Evolutionary conservation across 106 monocot genomes (phyloP).

Genomic region (Chionographis japonica): DNA sequence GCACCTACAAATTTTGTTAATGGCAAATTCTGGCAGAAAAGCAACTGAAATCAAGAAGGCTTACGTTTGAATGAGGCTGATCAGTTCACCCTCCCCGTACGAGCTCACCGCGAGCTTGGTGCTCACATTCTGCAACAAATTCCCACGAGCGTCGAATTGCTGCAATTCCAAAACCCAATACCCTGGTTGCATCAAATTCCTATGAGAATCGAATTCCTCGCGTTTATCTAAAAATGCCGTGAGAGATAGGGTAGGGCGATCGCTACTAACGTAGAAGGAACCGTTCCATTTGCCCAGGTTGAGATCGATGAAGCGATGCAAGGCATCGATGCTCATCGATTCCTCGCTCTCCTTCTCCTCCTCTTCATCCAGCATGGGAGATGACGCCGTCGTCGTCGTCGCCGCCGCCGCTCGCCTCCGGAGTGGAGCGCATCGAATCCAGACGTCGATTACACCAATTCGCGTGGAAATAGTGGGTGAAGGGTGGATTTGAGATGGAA

Average conservation of each 20-base stretch:
- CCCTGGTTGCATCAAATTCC: background rate
- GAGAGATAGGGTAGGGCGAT: background rate
- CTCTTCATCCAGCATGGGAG: slow-evolving; percentile 15
- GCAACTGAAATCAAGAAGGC: background rate
- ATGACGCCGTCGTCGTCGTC: slow-evolving; percentile 10
- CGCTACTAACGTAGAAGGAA: slow-evolving; percentile 58
- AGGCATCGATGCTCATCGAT: slow-evolving; percentile 40
- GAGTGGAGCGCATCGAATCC: background rate
- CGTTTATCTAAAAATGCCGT: background rate
- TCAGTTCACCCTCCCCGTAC: slow-evolving; percentile 86
- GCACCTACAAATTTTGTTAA: no score
- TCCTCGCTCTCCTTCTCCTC: slow-evolving; percentile 16
- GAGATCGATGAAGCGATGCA: slow-evolving; percentile 58
- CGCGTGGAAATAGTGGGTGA: background rate
- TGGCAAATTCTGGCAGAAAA: background rate
- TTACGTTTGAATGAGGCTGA: slow-evolving; percentile 92
- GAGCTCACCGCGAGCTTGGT: slow-evolving; percentile 84
- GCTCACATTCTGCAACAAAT: slow-evolving; percentile 56
- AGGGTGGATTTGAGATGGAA: background rate
- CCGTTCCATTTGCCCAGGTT: slow-evolving; percentile 88
- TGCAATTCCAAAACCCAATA: slow-evolving; percentile 22
- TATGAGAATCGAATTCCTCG: no score
- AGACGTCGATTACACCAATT: background rate
- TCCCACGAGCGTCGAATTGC: slow-evolving; percentile 86
- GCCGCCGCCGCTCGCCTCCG: slow-evolving; percentile 7